These are phyloP conservation scores for Suillus lakei DNA, from an alignment of 768 basidiomycete genomes.

Conservation along the genomic window DNA sequence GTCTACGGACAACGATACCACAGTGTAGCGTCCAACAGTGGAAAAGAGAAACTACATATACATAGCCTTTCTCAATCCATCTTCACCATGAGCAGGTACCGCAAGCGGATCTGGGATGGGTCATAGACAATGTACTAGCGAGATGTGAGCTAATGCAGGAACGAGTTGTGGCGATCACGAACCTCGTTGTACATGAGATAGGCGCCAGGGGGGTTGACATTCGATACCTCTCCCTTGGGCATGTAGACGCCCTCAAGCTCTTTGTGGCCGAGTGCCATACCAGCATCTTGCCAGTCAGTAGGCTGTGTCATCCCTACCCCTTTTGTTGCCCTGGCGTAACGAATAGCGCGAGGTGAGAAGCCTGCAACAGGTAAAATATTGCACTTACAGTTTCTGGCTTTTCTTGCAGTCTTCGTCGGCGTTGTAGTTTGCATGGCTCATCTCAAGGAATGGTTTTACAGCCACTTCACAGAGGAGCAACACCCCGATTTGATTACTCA, in stretches of 20 bases:
- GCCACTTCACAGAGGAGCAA: constrained; percentile 66
- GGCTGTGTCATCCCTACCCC: constrained; percentile 60
- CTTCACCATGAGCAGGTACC: constrained; percentile 62
- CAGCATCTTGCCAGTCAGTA: constrained; percentile 62
- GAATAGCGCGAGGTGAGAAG: background rate
- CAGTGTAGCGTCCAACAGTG: background rate
- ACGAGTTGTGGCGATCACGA: constrained; percentile 13
- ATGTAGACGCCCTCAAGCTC: constrained; percentile 59
- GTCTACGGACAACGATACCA: background rate
- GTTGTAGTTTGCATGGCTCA: constrained; percentile 47
- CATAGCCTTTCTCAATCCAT: constrained; percentile 30
- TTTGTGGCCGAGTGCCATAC: constrained; percentile 49
- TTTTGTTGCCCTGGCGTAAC: constrained; percentile 49
- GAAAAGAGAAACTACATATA: background rate
- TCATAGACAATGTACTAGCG: constrained; percentile 66
- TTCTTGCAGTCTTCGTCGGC: constrained; percentile 54
- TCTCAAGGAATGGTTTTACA: constrained; percentile 59
- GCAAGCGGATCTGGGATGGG: constrained; percentile 57
- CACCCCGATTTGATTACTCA: constrained; percentile 57
- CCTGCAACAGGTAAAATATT: constrained; percentile 1
- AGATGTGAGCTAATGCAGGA: constrained; percentile 1
- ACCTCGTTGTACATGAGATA: constrained; percentile 64
- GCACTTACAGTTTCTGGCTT: constrained; percentile 41
- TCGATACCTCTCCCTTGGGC: constrained; percentile 56
- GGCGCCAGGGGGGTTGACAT: constrained; percentile 32